phyloP scores from a whole-genome alignment of 108 stramenopile species.

The Nitzschia sp. region DNA sequence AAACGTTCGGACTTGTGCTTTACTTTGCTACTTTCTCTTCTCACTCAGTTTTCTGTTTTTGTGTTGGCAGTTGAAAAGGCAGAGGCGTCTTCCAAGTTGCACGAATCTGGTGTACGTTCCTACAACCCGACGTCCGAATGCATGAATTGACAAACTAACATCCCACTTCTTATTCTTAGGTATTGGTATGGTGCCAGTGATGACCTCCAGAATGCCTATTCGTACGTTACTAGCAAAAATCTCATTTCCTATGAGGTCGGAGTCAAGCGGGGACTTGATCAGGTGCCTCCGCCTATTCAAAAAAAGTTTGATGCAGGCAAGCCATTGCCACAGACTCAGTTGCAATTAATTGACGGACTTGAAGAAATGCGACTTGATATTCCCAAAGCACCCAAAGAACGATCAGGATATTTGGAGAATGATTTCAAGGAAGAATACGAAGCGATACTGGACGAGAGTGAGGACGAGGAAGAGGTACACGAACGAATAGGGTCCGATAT shows the following conservation, averaged over 20 bases:
- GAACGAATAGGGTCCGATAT: neutral
- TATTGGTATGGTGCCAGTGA: constrained; percentile 41
- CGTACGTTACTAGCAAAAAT: constrained; percentile 20
- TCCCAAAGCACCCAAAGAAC: constrained; percentile 33
- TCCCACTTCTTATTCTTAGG: neutral
- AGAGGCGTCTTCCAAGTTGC: constrained; percentile 2
- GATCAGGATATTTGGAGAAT: constrained; percentile 20
- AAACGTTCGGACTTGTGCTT: neutral
- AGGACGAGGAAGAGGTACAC: constrained; percentile 1
- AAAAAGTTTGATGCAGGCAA: constrained; percentile 34
- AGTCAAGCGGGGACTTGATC: constrained; percentile 22
- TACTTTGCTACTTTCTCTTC: neutral
- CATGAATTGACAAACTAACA: neutral
- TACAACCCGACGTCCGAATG: neutral
- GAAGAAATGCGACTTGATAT: constrained; percentile 42
- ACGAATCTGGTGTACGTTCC: constrained; percentile 25
- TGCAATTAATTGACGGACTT: constrained; percentile 21
- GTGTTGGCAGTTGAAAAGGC: constrained; percentile 4
- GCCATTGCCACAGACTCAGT: neutral
- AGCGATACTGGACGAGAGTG: constrained; percentile 25
- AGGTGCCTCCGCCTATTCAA: constrained; percentile 3
- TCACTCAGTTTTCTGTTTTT: neutral
- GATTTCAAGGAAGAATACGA: constrained; percentile 39
- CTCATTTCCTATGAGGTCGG: constrained; percentile 39
- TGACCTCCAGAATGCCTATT: constrained; percentile 32